These are phyloP conservation scores for Boletus eberwhitei DNA, from an alignment of 768 basidiomycete genomes.

Conservation along the genomic window DNA sequence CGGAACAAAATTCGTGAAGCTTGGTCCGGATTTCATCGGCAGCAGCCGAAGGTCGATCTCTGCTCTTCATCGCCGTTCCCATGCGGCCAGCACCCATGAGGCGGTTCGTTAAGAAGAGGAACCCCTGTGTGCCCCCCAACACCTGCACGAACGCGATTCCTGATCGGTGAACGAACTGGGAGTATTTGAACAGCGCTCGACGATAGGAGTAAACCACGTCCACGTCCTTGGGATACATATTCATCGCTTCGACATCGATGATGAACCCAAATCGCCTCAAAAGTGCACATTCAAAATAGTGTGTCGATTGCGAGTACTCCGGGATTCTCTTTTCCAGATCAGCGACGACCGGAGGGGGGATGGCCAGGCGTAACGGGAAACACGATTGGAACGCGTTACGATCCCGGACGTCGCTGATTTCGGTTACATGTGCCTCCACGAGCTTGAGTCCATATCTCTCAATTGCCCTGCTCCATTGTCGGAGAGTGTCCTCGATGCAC, in stretches of 20 bases:
- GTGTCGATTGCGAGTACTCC: conserved; percentile 59
- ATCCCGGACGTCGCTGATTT: conserved; percentile 82
- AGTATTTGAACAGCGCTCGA: conserved; percentile 68
- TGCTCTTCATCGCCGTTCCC: conserved; percentile 51
- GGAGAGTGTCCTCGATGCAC: conserved; percentile 84
- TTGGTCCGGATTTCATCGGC: conserved; percentile 61
- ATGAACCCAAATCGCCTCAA: conserved; percentile 79
- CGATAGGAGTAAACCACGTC: conserved; percentile 91
- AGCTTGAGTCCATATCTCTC: conserved; percentile 89
- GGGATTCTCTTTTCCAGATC: conserved; percentile 67
- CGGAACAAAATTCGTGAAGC: conserved; percentile 64
- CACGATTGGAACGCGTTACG: conserved; percentile 92
- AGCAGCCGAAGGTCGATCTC: conserved; percentile 52
- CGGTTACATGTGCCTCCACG: conserved; percentile 90
- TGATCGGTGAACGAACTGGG: conserved; percentile 89
- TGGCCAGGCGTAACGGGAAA: conserved; percentile 73
- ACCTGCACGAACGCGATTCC: conserved; percentile 92
- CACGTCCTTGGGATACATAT: conserved; percentile 74
- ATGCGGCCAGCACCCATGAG: conserved; percentile 71
- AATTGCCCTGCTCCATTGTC: conserved; percentile 76
- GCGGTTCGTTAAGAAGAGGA: conserved; percentile 87
- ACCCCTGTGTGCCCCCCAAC: conserved; percentile 72
- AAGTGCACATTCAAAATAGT: conserved; percentile 81
- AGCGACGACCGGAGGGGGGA: conserved; percentile 68
- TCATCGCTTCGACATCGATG: conserved; percentile 74